Percentiles rank a stretch among this genome's conserved stretches.
Conservation (phyloP, 306 rosid genomes). For the Cucurbita argyrosperma region DNA sequence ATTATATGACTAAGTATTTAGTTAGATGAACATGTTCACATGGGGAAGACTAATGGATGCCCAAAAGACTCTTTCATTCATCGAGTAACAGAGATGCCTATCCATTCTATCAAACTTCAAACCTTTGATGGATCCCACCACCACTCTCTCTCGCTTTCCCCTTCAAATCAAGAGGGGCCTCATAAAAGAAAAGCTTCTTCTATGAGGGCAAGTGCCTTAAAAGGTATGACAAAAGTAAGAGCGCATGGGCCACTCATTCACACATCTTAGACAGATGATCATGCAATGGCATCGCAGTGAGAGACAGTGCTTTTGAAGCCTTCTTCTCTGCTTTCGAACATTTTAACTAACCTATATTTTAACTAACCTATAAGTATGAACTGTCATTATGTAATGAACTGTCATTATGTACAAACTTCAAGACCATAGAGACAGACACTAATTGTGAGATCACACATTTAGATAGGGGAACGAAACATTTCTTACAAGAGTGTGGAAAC, state of each 20-base stretch:
- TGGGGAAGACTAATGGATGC: slow-evolving; percentile 3
- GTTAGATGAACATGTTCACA: slow-evolving; percentile 21
- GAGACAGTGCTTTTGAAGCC: slow-evolving; percentile 2
- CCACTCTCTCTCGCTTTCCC: not conserved
- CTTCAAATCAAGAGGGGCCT: not conserved
- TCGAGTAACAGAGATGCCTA: not conserved
- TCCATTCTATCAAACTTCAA: not conserved
- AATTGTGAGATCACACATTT: too few species aligned
- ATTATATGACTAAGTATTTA: not conserved
- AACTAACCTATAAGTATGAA: too few species aligned
- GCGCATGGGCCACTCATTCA: slow-evolving; percentile 15
- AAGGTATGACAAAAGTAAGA: slow-evolving; percentile 22
- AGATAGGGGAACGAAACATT: not conserved
- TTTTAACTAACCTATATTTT: not conserved
- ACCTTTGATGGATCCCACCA: slow-evolving; percentile 52
- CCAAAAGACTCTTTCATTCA: slow-evolving; percentile 18
- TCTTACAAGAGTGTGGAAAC: too few species aligned
- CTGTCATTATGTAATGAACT: too few species aligned
- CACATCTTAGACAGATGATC: slow-evolving; percentile 11
- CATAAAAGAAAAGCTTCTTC: not conserved
- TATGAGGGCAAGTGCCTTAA: slow-evolving; percentile 16
- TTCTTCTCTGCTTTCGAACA: not conserved
- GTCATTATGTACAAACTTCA: too few species aligned
- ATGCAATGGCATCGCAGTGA: slow-evolving; percentile 12
- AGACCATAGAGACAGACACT: too few species aligned